Percentiles rank a stretch among this genome's conserved stretches.
phyloP scores from a whole-genome alignment of 805 yeast genomes.

The Blastobotrys muscicola region DNA sequence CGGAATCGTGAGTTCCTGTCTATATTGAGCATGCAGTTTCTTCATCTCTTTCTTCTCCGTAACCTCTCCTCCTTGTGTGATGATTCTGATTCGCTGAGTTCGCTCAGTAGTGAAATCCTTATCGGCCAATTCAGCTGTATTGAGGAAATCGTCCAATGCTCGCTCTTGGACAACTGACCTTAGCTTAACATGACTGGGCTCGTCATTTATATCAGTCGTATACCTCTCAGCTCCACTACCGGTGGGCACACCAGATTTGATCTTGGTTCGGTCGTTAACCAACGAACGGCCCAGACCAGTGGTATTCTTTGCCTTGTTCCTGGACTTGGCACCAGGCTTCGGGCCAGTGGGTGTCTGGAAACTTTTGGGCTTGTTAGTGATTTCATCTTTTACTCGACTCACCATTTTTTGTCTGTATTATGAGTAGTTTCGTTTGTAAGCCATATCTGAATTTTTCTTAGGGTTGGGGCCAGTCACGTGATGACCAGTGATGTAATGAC shows the following conservation, averaged over 20 bases:
- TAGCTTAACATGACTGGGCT: conserved; percentile 81
- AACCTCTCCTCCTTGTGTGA: conserved; percentile 33
- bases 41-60: conserved; percentile 58
- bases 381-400: background rate
- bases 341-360: conserved; percentile 71
- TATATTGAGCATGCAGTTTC: conserved; percentile 34
- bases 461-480: background rate
- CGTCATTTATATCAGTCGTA: conserved; percentile 64
- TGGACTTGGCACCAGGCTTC: conserved; percentile 77
- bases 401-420: background rate
- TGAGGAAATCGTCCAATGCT: conserved; percentile 86
- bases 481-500: background rate
- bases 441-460: background rate
- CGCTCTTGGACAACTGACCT: conserved; percentile 93
- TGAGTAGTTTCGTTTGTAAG: background rate
- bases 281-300: conserved; percentile 83
- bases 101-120: conserved; percentile 93
- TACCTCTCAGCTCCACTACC: conserved; percentile 59
- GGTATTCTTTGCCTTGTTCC: conserved; percentile 40
- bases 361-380: conserved; percentile 4
- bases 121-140: conserved; percentile 92
- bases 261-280: conserved; percentile 60
- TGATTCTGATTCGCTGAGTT: conserved; percentile 70
- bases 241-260: conserved; percentile 22
- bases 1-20: conserved; percentile 78